Evolutionary conservation across 2,329 filamentous ascomycete genomes (phyloP).

Genomic region (Clarireedia hainanense): DNA sequence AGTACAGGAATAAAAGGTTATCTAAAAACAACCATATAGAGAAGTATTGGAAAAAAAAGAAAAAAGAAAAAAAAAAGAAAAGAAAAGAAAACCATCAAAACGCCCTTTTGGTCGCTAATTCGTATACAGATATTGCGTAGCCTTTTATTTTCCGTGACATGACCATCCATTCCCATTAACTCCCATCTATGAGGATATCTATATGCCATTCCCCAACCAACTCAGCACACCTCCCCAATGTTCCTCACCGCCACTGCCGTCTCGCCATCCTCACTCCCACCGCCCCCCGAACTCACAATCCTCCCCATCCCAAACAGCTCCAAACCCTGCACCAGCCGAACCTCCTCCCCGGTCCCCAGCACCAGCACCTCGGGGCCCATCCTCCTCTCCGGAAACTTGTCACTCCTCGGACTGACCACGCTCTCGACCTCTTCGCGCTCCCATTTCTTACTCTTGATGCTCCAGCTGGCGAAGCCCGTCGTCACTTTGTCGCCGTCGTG

Average conservation of each 20-base stretch:
- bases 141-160: no score
- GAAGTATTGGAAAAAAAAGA: no score
- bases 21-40: no score
- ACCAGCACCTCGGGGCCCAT: conserved; percentile 35
- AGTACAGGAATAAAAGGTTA: no score
- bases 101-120: no score
- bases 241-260: neutral
- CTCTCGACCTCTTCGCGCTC: conserved; percentile 38
- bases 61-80: no score
- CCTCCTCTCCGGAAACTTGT: conserved; percentile 16
- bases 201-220: no score
- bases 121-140: no score
- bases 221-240: neutral
- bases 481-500: conserved; percentile 54
- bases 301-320: conserved; percentile 13
- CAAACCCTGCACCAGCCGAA: conserved; percentile 29
- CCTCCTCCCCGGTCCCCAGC: conserved; percentile 36
- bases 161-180: no score
- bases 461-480: conserved; percentile 42
- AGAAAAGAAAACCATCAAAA: no score
- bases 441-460: conserved; percentile 41
- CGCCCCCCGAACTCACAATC: conserved; percentile 34
- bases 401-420: conserved; percentile 24
- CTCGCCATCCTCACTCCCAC: neutral
- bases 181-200: no score